Base-by-base conservation (phyloP, 208 protist genomes). In the Leishmania arabica region DNA sequence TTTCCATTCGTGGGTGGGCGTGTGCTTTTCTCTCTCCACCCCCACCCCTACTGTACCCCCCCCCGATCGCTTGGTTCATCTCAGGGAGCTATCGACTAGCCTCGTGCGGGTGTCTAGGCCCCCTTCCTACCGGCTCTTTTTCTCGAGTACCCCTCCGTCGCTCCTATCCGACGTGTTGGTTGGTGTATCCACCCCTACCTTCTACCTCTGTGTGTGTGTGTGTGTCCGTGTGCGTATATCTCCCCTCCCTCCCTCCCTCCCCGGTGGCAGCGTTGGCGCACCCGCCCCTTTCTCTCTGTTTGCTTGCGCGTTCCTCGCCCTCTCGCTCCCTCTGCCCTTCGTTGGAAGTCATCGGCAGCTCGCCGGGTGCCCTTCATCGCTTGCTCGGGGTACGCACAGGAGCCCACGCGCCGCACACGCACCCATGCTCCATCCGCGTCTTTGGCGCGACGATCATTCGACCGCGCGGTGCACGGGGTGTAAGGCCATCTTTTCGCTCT, bases 351-450 rank as follows among this genome's bases (percentile, higher is more conserved):
- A 73, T n/a, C 66, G 17, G 21, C 40, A n/a, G 2, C 66, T 24
- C 40, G 9, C 66, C 66, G 21, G 21, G 19, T 15, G 31, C 62
- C 34, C 7, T n/a, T 37, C 37, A 31, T 49, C 40, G 40, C 66
- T 49, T 9, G 40, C 7, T 47, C 19, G 31, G n/a, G 21, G 9
- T 71, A 71, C 21, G 5, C 19, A 17, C 19, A 27, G 40, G 9
- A 31, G 21, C 31, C 17, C 64, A 5, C 66, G 34, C 9, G 40
- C 40, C 66, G 40, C 69, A 3, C 45, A 54, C 42, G 27, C 69
- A 13, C n/a, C 19, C 53, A 92, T 92, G 89, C 62, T 89, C 17
- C 56, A 90, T 62, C 85, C 86, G 0, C 49, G 64, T 7, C 45
- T 78, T 1, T 92, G 89, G 89, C 42, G 76, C n/a, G 37, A 74